These are phyloP conservation scores for Cladobotryum protrusum DNA, from an alignment of 2,329 filamentous ascomycete species.

Conservation along the genomic window DNA sequence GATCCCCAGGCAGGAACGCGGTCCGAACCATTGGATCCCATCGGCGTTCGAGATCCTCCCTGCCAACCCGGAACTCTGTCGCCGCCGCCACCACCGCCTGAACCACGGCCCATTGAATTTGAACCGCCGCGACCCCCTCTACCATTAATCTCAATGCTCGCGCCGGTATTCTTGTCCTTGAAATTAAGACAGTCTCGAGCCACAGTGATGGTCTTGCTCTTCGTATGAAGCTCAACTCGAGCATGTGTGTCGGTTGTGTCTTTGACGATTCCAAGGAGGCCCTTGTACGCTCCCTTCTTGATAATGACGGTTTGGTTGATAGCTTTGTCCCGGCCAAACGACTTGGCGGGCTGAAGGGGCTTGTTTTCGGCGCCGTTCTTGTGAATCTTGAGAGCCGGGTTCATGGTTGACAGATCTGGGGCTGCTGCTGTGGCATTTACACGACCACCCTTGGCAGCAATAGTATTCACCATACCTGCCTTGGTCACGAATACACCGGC, in stretches of 20 bases:
- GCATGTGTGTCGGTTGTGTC: constrained; percentile 83
- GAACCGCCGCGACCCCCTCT: constrained; percentile 37
- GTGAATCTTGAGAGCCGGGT: constrained; percentile 76
- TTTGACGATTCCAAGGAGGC: constrained; percentile 89
- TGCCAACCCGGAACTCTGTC: constrained; percentile 52
- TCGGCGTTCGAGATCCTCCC: constrained; percentile 62
- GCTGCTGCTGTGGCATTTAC: constrained; percentile 54
- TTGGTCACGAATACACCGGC: constrained; percentile 84
- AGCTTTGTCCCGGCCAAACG: constrained; percentile 73
- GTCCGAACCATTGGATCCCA: constrained; percentile 52
- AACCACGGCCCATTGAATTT: constrained; percentile 39
- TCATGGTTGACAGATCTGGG: constrained; percentile 84
- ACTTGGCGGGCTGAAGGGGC: constrained; percentile 59
- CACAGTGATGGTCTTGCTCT: constrained; percentile 84
- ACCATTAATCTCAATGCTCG: constrained; percentile 64
- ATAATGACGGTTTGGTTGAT: constrained; percentile 91
- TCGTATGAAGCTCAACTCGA: constrained; percentile 88
- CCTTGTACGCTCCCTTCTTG: constrained; percentile 83
- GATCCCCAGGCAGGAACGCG: constrained; percentile 73
- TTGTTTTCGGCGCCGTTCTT: constrained; percentile 47
- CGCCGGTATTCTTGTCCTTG: constrained; percentile 77
- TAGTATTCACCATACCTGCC: constrained; percentile 76
- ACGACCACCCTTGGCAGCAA: constrained; percentile 89
- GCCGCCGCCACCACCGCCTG: constrained; percentile 21
- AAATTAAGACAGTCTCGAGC: constrained; percentile 75